Evolutionary conservation across 2,329 filamentous ascomycete species (phyloP).

Genomic region (Penicillium palitans): DNA sequence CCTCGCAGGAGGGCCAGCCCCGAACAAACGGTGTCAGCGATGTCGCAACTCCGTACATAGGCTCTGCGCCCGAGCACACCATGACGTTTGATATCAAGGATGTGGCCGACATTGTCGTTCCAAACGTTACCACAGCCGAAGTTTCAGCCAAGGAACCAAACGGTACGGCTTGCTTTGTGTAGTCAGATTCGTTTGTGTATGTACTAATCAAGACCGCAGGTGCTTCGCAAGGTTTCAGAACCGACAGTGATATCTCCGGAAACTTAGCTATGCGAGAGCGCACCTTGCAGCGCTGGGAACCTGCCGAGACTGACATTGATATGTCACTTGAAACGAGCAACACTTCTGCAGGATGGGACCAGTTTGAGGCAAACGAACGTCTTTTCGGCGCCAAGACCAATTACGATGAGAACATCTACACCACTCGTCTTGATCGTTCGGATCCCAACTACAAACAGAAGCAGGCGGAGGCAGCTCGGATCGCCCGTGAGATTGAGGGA

Average conservation of each 20-base stretch:
- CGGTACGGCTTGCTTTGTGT: conserved; percentile 46
- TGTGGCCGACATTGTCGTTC: conserved; percentile 56
- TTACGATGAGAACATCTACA: conserved; percentile 94
- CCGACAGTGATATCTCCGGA: conserved; percentile 84
- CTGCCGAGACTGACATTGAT: conserved; percentile 63
- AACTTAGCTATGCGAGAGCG: conserved; percentile 69
- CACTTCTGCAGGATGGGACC: conserved; percentile 70
- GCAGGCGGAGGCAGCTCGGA: conserved; percentile 74
- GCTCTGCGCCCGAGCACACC: conserved; percentile 46
- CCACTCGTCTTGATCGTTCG: conserved; percentile 80
- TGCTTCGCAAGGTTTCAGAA: conserved; percentile 68
- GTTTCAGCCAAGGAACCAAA: conserved; percentile 56
- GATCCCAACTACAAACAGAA: conserved; percentile 79
- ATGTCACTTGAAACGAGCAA: conserved; percentile 67
- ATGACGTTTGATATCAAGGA: conserved; percentile 66
- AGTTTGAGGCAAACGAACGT: conserved; percentile 86
- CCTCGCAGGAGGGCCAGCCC: conserved; percentile 38
- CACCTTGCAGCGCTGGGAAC: conserved; percentile 77
- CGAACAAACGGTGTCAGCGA: conserved; percentile 47
- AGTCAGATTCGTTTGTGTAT: neutral
- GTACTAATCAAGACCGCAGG: conserved; percentile 51
- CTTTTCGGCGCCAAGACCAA: conserved; percentile 85
- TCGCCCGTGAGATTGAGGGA: conserved; percentile 86
- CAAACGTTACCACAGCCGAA: conserved; percentile 55
- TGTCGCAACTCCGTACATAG: conserved; percentile 42